Base-by-base conservation (phyloP, 208 protist species). In the Crithidia expoeki region DNA sequence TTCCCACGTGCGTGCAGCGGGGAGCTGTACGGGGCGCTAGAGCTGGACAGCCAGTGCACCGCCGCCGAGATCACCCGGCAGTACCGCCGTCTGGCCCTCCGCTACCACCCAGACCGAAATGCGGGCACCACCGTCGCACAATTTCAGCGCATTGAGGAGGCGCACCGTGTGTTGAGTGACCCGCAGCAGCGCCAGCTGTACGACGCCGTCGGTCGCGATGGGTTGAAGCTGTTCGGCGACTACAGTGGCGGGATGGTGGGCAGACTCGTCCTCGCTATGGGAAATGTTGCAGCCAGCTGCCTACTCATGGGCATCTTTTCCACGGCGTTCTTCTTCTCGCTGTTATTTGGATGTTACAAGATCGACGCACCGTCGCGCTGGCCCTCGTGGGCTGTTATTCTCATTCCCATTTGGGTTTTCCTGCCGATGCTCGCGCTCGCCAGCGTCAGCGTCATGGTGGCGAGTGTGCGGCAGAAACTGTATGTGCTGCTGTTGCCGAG, bases 151-250 rank as follows among this genome's bases (percentile, higher is more conserved):
- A 96, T 99, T 56, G 90, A 86, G 59, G 79, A 96, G 25, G 98
- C 98, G 17, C 99, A 99, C 79, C 96, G 99, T 40, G 87, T 99
- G 16, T 85, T 99, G 16, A 86, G 58, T 32, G 97, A 99, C 67
- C 61, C 67, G 28, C 78, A 98, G 62, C 98, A 99, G 84, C 85
- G 97, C 33, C 61, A 79, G 40, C 72, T 98, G 7, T 99, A 99
- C 81, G 98, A 99, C 76, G 72, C 92, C 55, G 91, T 97, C 72
- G 98, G 98, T 53, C 89, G 98, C 71, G 83, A 98, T 23, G 97
- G 96, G 27, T 71, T 99, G 3, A 85, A 98, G 63, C 80, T 89
- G 42, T 81, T 92, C 33, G 89, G 75, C 32, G 73, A 71, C 17
- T 77, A 68, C 27, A 69, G 73, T 46, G 74, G 52, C 12, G 73